A percentile compares a stretch with the other conserved stretches of the same genome.
phyloP scores from a whole-genome alignment of 345 rosid species.

The Litchi chinensis region DNA sequence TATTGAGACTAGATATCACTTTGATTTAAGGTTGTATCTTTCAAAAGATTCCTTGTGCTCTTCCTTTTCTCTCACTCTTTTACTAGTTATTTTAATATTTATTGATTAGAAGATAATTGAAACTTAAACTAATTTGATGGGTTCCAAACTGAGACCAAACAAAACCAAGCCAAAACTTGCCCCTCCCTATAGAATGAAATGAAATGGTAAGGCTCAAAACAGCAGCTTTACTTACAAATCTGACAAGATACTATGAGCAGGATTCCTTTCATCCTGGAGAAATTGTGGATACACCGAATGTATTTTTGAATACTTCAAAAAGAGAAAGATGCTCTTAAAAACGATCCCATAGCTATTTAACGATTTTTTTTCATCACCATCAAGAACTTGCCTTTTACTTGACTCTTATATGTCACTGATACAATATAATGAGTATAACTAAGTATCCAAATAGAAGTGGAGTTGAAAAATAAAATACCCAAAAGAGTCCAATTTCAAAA shows the following conservation, averaged over 20 bases:
- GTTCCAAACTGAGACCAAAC: not conserved
- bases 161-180: not conserved
- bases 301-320: not conserved
- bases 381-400: not conserved
- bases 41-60: slow-evolving; percentile 12
- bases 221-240: slow-evolving; percentile 1
- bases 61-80: not conserved
- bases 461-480: slow-evolving; percentile 16
- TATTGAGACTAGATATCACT: not conserved
- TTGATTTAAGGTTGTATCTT: slow-evolving; percentile 7
- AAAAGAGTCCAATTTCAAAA: not conserved
- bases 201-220: not conserved
- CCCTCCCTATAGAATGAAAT: not conserved
- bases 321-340: not conserved
- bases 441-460: not conserved
- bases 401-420: not conserved
- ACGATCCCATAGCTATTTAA: not conserved
- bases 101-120: too few relatives aligned
- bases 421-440: not conserved
- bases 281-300: not conserved
- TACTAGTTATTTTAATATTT: not conserved
- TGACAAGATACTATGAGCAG: not conserved
- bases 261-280: not conserved
- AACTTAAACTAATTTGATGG: not conserved
- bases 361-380: not conserved